Evolutionary conservation across 306 rosid genomes (phyloP).

Genomic region (Luffa acutangula): DNA sequence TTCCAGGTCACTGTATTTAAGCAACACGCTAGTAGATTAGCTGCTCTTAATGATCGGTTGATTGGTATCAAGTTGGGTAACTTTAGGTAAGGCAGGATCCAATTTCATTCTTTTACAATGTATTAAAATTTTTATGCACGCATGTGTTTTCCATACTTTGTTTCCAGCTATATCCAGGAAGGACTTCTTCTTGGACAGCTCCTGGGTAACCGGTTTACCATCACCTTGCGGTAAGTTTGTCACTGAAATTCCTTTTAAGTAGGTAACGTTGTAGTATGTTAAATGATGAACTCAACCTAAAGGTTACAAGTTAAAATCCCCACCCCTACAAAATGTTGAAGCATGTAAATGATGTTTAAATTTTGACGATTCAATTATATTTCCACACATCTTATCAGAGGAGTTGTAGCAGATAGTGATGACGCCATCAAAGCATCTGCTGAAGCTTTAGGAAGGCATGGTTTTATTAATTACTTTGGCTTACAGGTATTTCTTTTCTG

Average conservation of each 20-base stretch:
- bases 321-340: not conserved
- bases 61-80: conserved; percentile 86
- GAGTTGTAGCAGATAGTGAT: conserved; percentile 85
- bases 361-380: not conserved
- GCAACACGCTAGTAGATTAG: conserved; percentile 65
- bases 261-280: not conserved
- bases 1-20: conserved; percentile 82
- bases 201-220: conserved; percentile 73
- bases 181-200: conserved; percentile 96
- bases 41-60: conserved; percentile 77
- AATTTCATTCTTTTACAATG: not conserved
- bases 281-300: not conserved
- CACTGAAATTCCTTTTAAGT: not conserved
- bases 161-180: conserved; percentile 64
- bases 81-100: conserved; percentile 61
- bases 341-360: not conserved
- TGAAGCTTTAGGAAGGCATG: conserved; percentile 64
- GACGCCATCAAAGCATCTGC: conserved; percentile 71
- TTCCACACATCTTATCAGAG: conserved; percentile 51
- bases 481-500: conserved; percentile 52
- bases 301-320: not conserved
- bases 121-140: conserved; percentile 7
- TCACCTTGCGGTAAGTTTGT: conserved; percentile 64
- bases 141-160: conserved; percentile 16
- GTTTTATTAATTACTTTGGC: conserved; percentile 94